A percentile compares a stretch with the other conserved stretches of the same genome.
These are phyloP conservation scores for Dictyostelium firmibasis DNA, from an alignment of 78 protist genomes.

Conservation along the genomic window DNA sequence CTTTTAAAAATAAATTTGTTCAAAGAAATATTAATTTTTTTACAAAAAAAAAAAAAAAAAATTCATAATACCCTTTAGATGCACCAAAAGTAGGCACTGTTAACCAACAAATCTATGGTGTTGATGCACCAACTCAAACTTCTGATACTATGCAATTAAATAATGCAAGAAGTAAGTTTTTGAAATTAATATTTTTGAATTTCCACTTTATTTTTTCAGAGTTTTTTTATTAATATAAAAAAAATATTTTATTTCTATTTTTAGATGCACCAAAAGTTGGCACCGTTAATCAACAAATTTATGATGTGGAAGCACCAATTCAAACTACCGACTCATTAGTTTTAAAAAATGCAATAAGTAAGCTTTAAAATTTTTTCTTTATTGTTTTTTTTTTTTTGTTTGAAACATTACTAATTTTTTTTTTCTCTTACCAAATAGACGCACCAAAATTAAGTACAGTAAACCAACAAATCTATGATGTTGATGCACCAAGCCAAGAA, in stretches of 20 bases:
- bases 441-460: constrained; percentile 37
- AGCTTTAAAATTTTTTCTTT: neutral
- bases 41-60: no score
- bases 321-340: constrained; percentile 33
- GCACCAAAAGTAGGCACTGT: constrained; percentile 78
- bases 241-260: no score
- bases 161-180: constrained; percentile 43
- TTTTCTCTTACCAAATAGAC: neutral
- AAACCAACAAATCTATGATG: constrained; percentile 63
- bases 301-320: constrained; percentile 18
- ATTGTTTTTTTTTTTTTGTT: neutral
- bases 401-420: neutral
- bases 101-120: constrained; percentile 71
- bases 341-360: constrained; percentile 34
- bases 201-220: no score
- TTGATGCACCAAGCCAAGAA: constrained; percentile 59
- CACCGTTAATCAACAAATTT: constrained; percentile 57
- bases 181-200: no score
- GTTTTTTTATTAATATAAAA: no score
- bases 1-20: no score
- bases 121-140: constrained; percentile 39
- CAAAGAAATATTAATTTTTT: no score
- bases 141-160: constrained; percentile 33
- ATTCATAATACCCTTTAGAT: neutral
- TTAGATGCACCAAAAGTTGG: constrained; percentile 69